phyloP scores from a whole-genome alignment of 495 filamentous ascomycete species.

The Talaromyces liani region DNA sequence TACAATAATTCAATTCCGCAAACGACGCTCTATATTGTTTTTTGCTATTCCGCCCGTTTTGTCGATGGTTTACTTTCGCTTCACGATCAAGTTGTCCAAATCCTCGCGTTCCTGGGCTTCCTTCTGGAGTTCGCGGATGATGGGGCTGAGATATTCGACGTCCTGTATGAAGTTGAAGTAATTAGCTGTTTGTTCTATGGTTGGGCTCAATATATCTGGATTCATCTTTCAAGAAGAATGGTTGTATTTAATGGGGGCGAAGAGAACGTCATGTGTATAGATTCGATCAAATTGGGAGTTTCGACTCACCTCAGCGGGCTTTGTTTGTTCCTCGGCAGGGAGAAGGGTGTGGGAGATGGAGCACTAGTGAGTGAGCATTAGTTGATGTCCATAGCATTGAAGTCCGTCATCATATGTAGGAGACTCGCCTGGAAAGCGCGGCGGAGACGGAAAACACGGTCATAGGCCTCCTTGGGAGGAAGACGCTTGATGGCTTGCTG shows the following conservation, averaged over 20 bases:
- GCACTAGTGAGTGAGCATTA: slow-evolving; percentile 38
- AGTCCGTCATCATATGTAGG: background rate
- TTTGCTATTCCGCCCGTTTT: background rate
- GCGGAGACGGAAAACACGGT: slow-evolving; percentile 93
- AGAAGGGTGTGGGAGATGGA: slow-evolving; percentile 81
- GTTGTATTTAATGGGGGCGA: background rate
- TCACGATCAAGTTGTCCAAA: slow-evolving; percentile 73
- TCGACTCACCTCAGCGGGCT: slow-evolving; percentile 56
- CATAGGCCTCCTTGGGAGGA: slow-evolving; percentile 81
- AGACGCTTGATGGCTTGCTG: slow-evolving; percentile 85
- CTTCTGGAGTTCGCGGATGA: slow-evolving; percentile 76
- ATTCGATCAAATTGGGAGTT: background rate
- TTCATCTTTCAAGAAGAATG: background rate
- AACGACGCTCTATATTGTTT: background rate
- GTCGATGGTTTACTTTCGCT: slow-evolving; percentile 21
- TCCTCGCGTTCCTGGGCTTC: slow-evolving; percentile 75
- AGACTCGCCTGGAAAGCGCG: slow-evolving; percentile 78
- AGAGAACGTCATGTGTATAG: background rate
- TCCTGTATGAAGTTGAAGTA: slow-evolving; percentile 45
- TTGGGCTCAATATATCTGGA: background rate
- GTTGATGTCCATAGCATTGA: slow-evolving; percentile 1
- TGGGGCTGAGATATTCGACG: slow-evolving; percentile 64
- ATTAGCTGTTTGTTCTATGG: background rate
- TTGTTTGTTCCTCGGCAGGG: slow-evolving; percentile 74
- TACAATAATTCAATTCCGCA: background rate